Percentiles rank a stretch among this genome's conserved stretches.
Conservation (phyloP, 495 filamentous ascomycete genomes). For the Neurospora sp. region DNA sequence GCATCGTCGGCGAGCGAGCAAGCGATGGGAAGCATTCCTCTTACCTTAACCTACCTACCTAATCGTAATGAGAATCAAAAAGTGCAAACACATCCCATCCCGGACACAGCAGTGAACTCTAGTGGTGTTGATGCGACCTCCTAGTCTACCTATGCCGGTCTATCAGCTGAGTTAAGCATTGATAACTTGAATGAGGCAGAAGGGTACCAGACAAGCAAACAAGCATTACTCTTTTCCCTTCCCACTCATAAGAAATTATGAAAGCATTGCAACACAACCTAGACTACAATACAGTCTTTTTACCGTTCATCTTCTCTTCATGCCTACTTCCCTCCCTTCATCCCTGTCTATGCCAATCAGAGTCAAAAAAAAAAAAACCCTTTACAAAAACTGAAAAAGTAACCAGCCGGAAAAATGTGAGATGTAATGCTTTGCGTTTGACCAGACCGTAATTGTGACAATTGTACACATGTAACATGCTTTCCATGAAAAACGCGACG, state of each 20-base stretch:
- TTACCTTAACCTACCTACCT: background rate
- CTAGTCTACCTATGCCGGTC: background rate
- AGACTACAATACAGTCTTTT: slow-evolving; percentile 38
- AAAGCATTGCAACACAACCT: slow-evolving; percentile 24
- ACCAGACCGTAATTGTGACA: slow-evolving; percentile 21
- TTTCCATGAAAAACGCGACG: slow-evolving; percentile 14
- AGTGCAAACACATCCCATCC: background rate
- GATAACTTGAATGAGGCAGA: background rate
- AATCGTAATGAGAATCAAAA: background rate
- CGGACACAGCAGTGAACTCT: background rate
- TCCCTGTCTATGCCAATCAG: background rate
- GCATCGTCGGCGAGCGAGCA: background rate
- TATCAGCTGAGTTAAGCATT: background rate
- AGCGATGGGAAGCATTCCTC: background rate
- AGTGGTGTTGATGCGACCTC: background rate
- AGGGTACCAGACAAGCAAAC: background rate
- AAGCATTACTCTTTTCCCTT: background rate
- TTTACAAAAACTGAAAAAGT: slow-evolving; percentile 12
- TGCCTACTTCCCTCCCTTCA: background rate
- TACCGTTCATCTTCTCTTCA: slow-evolving; percentile 16
- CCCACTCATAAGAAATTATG: background rate
- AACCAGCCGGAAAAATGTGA: slow-evolving; percentile 13
- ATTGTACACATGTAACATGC: slow-evolving; percentile 30
- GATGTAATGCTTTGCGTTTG: background rate
- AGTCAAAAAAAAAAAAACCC: background rate